Evolutionary conservation across 225 moss, liverwort and hornwort genomes (phyloP), one percentile per base, ranked within the genome.

Genomic region (Lunularia cruciata): DNA sequence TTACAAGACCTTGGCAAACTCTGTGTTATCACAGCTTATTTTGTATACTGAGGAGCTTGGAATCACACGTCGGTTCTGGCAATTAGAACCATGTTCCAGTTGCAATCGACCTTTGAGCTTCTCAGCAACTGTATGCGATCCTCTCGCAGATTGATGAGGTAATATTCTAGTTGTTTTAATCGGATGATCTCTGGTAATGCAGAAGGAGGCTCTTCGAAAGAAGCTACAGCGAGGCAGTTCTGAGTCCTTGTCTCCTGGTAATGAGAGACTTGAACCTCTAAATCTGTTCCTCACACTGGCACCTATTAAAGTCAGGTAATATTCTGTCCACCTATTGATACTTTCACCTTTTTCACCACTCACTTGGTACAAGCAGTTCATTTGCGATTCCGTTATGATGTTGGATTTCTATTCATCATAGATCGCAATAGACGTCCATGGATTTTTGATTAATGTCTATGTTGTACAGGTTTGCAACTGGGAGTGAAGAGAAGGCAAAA

Each of bases 141-240:
- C n/a, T n/a, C n/a, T n/a, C n/a, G n/a, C n/a, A n/a, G n/a, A n/a
- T n/a, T n/a, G n/a, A n/a, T n/a, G n/a, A n/a, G n/a, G n/a, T n/a
- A n/a, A n/a, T n/a, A n/a, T n/a, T n/a, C n/a, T n/a, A n/a, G n/a
- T n/a, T n/a, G n/a, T n/a, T n/a, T n/a, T n/a, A n/a, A n/a, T n/a
- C n/a, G n/a, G n/a, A n/a, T n/a, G 14, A 33, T 6, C 42, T 39
- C 10, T 38, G 35, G 27, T 34, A 22, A 2, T 31, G 32, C 87
- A 92, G 92, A 92, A 88, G 79, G 87, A 89, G 70, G 92, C 87
- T 62, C 74, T 89, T 9, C 83, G 70, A 57, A 86, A 78, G 76
- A 80, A 84, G 82, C 78, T 92, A 1, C 84, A 86, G 65, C 80
- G 65, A n/a, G 76, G 77, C 52, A 80, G 60, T 61, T 75, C 82